A percentile compares a stretch with the other conserved stretches of the same genome.
Evolutionary conservation across 2,329 filamentous ascomycete species (phyloP).

Genomic region (Onygena corvina): DNA sequence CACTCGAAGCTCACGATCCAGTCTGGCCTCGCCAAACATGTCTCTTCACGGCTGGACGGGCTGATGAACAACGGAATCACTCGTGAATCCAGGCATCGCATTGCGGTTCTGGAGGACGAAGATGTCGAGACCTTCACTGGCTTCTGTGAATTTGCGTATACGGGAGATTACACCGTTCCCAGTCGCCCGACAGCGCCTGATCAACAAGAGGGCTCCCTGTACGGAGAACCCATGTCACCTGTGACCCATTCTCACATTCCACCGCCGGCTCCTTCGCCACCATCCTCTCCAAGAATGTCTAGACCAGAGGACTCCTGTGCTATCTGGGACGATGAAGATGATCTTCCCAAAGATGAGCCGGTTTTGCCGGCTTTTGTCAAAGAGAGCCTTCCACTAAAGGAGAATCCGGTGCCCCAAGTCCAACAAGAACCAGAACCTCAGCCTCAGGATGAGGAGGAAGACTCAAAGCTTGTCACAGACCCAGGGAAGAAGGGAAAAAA

Average conservation of each 20-base stretch:
- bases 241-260: slow-evolving; percentile 16
- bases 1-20: slow-evolving; percentile 39
- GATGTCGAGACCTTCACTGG: slow-evolving; percentile 39
- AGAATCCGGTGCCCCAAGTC: too few species aligned
- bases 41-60: slow-evolving; percentile 34
- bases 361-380: slow-evolving; percentile 1
- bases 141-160: slow-evolving; percentile 42
- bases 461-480: slow-evolving; percentile 18
- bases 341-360: slow-evolving; percentile 2
- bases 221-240: slow-evolving; percentile 10
- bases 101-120: slow-evolving; percentile 35
- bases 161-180: slow-evolving; percentile 35
- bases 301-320: slow-evolving; percentile 9
- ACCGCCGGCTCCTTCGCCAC: slow-evolving; percentile 25
- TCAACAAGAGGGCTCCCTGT: slow-evolving; percentile 1
- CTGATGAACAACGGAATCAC: slow-evolving; percentile 38
- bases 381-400: slow-evolving; percentile 2
- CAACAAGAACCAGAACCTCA: too few species aligned
- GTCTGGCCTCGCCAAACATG: slow-evolving; percentile 33
- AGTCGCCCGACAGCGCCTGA: slow-evolving; percentile 15
- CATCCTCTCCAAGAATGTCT: slow-evolving; percentile 11
- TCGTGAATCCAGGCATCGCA: slow-evolving; percentile 33
- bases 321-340: slow-evolving; percentile 3
- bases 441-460: slow-evolving; percentile 9
- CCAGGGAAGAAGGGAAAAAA: slow-evolving; percentile 23